phyloP scores from a whole-genome alignment of 371 early-diverging fungal species.

The Mortierella sp. region DNA sequence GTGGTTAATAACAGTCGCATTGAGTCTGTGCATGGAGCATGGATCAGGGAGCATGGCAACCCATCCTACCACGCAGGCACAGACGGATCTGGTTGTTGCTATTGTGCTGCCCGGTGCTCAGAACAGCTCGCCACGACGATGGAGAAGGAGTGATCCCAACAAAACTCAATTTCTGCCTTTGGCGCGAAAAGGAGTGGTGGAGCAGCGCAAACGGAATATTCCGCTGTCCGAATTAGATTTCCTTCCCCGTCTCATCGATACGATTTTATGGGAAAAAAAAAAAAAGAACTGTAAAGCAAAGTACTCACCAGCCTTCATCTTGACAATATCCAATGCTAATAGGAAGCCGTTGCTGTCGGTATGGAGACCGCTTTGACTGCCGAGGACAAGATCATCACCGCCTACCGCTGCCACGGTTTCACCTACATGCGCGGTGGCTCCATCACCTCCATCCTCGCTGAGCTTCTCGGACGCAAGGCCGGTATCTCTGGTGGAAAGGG shows the following conservation, averaged over 20 bases:
- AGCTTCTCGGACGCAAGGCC: slow-evolving; percentile 88
- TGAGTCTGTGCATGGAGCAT: background rate
- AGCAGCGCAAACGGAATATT: slow-evolving; percentile 4
- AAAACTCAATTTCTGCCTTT: slow-evolving; percentile 18
- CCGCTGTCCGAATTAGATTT: slow-evolving; percentile 10
- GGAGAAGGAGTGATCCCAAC: slow-evolving; percentile 19
- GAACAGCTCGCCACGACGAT: background rate
- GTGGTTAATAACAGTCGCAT: background rate
- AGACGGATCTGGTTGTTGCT: background rate
- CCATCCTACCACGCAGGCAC: background rate
- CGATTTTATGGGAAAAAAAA: background rate
- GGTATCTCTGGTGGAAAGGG: slow-evolving; percentile 99
- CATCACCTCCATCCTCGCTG: slow-evolving; percentile 83
- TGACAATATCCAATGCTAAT: slow-evolving; percentile 14
- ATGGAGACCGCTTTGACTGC: slow-evolving; percentile 91
- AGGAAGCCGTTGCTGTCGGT: slow-evolving; percentile 98
- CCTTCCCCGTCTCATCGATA: background rate
- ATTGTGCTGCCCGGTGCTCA: background rate
- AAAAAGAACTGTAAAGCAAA: background rate
- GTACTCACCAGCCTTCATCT: background rate
- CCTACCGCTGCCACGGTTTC: slow-evolving; percentile 99
- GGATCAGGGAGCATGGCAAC: background rate
- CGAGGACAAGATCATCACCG: slow-evolving; percentile 96
- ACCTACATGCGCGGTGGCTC: slow-evolving; percentile 93
- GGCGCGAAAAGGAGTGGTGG: slow-evolving; percentile 11